Percentiles rank a stretch among this genome's conserved stretches.
phyloP scores from a whole-genome alignment of 768 basidiomycete genomes.

The Clitopilus hobsonii region DNA sequence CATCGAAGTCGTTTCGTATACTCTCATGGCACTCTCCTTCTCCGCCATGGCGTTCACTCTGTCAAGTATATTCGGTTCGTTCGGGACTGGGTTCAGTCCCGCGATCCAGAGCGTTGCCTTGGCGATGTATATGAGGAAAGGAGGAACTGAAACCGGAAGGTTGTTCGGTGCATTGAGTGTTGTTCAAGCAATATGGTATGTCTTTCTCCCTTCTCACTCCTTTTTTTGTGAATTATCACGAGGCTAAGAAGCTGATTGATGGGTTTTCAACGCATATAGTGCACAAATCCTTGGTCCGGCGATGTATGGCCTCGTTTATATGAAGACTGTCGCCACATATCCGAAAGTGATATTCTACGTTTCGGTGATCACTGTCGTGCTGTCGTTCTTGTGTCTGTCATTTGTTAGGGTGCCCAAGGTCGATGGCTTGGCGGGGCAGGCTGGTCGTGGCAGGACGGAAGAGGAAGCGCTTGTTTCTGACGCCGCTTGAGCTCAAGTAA shows the following conservation, averaged over 20 bases:
- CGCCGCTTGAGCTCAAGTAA: no score
- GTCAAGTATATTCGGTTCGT: conserved; percentile 41
- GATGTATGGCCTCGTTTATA: conserved; percentile 68
- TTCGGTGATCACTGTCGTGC: conserved; percentile 29
- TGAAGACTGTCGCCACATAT: conserved; percentile 63
- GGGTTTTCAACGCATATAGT: conserved; percentile 26
- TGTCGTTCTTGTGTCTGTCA: conserved; percentile 40
- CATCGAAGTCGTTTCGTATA: conserved; percentile 48
- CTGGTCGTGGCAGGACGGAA: background rate
- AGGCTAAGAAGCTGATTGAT: no score
- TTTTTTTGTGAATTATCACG: no score
- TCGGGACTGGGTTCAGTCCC: conserved; percentile 61
- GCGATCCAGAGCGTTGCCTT: conserved; percentile 68
- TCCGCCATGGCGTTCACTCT: conserved; percentile 45
- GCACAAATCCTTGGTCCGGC: conserved; percentile 67
- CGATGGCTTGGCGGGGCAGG: background rate
- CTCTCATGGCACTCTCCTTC: conserved; percentile 40
- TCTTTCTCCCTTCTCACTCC: conserved; percentile 2
- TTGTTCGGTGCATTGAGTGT: conserved; percentile 82
- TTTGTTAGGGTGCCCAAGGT: conserved; percentile 38
- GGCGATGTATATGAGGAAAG: conserved; percentile 51
- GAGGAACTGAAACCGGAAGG: conserved; percentile 60
- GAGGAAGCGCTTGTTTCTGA: background rate
- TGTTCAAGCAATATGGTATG: conserved; percentile 60
- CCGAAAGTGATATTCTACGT: conserved; percentile 70